phyloP scores from a whole-genome alignment of 352 stramenopile genomes.

The Thalassiosira sp. region DNA sequence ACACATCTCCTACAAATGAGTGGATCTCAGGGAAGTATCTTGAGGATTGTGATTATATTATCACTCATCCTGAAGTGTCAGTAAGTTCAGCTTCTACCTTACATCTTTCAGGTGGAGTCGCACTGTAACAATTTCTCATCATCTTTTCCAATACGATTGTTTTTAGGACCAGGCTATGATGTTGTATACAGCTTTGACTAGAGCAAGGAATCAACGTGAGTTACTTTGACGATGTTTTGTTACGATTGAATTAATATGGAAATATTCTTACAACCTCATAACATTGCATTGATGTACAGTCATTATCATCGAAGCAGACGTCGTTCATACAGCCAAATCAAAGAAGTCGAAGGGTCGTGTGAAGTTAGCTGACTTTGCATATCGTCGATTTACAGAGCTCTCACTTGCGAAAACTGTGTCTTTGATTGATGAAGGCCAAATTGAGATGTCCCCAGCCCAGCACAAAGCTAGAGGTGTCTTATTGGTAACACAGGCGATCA shows the following conservation, averaged over 20 bases:
- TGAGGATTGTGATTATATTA: conserved; percentile 24
- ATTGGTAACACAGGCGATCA: conserved; percentile 21
- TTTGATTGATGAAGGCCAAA: conserved; percentile 21
- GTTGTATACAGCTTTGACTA: conserved; percentile 30
- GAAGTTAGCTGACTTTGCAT: conserved; percentile 24
- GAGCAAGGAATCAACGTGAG: conserved; percentile 30
- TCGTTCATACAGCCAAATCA: not conserved
- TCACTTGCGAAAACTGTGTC: conserved; percentile 16
- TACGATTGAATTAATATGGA: not conserved
- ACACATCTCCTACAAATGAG: not conserved
- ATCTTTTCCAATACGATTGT: not conserved
- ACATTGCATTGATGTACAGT: not conserved
- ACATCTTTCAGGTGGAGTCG: not conserved
- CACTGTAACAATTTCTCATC: not conserved
- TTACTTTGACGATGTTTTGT: not conserved
- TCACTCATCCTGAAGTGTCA: conserved; percentile 16
- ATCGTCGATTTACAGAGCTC: conserved; percentile 15
- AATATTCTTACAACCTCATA: not conserved
- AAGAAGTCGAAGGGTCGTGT: conserved; percentile 11
- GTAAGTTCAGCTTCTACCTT: not conserved
- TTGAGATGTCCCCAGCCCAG: conserved; percentile 35
- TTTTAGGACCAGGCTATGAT: conserved; percentile 27
- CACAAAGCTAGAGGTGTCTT: conserved; percentile 35
- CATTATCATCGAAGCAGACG: conserved; percentile 27
- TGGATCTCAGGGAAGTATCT: conserved; percentile 20